Base-by-base conservation (phyloP, 305 asterid species). In the Rubia tinctorum region DNA sequence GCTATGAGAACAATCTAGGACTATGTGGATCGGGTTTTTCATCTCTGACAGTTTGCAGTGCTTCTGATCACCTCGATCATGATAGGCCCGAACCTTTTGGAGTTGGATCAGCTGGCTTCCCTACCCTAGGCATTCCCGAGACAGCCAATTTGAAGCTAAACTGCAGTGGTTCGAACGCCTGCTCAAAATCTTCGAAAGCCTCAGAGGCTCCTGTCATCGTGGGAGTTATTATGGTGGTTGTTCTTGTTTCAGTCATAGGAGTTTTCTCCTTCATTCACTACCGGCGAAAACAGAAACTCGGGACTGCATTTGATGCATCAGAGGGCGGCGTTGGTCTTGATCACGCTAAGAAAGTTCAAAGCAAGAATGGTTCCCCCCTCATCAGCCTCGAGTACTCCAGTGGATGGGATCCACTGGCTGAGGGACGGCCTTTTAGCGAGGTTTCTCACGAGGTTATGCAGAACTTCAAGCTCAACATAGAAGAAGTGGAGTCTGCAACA, bases 401-500 rank as follows among this genome's bases (percentile, higher is more conserved):
- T 2, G 96, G 97, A 8, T 93, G 98, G 98, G 98, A 93, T 77
- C 97, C 96, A 2, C 71, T 91, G 61, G 92, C 92, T 1, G 97
- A 91, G 83, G 96, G 85, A 39, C 88, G 91, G 13, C 80, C 90
- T 5, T 88, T 86, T 71, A 89, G 90, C 59, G 87, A 79, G 56
- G 86, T 82, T 22, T 79, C 90, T 10, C 90, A 85, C 59, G 98
- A 91, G 78, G 87, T 81, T 43, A 76, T 89, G 87, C 87, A 83
- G 82, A 82, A 66, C 64, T 91, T 88, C 71, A 77, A 88, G 86
- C 88, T 91, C 74, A 88, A 91, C 78, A 84, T 87, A 61, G 95
- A 90, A 75, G 98, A 90, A 80, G 72, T 93, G 4, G 98, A 93
- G 76, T 82, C 89, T 9, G 97, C 98, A 55, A 90, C 98, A 40